Conservation (phyloP, 2,329 filamentous ascomycete genomes). For the Cladosporium oxysporum region DNA sequence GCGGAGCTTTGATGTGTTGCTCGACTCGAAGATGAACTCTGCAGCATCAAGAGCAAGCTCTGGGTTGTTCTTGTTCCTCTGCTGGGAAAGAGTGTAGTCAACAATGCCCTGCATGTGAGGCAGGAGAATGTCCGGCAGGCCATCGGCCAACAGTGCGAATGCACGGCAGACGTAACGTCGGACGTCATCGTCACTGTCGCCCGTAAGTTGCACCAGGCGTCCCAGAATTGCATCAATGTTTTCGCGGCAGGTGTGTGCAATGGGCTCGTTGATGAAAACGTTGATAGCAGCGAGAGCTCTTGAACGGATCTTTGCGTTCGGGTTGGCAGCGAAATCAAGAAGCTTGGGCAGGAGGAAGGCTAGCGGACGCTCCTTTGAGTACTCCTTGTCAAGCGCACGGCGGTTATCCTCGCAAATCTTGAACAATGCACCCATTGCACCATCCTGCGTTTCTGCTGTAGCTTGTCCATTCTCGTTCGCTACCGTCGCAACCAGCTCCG, state of each 20-base stretch:
- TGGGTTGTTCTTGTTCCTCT: constrained; percentile 76
- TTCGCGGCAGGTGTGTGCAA: constrained; percentile 69
- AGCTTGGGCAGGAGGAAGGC: constrained; percentile 88
- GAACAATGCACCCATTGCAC: constrained; percentile 85
- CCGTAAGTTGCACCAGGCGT: constrained; percentile 77
- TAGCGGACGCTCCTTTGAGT: constrained; percentile 84
- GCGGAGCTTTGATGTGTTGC: constrained; percentile 81
- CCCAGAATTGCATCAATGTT: constrained; percentile 80
- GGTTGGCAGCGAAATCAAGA: constrained; percentile 79
- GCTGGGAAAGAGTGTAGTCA: constrained; percentile 89
- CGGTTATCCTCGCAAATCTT: constrained; percentile 98
- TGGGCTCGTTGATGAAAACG: constrained; percentile 81
- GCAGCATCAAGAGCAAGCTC: constrained; percentile 92
- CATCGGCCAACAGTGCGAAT: constrained; percentile 89
- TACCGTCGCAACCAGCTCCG: constrained; percentile 77
- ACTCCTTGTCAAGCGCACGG: constrained; percentile 80
- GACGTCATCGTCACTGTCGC: constrained; percentile 77
- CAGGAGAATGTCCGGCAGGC: constrained; percentile 83
- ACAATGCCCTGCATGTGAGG: constrained; percentile 87
- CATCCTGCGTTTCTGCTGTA: constrained; percentile 77
- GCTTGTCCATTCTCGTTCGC: constrained; percentile 64
- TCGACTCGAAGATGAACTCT: constrained; percentile 95
- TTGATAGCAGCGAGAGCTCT: constrained; percentile 84
- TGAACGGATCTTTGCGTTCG: constrained; percentile 73
- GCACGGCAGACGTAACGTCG: constrained; percentile 90